phyloP scores from a whole-genome alignment of 1,284 basidiomycete species.

The Cronartium quercuum region DNA sequence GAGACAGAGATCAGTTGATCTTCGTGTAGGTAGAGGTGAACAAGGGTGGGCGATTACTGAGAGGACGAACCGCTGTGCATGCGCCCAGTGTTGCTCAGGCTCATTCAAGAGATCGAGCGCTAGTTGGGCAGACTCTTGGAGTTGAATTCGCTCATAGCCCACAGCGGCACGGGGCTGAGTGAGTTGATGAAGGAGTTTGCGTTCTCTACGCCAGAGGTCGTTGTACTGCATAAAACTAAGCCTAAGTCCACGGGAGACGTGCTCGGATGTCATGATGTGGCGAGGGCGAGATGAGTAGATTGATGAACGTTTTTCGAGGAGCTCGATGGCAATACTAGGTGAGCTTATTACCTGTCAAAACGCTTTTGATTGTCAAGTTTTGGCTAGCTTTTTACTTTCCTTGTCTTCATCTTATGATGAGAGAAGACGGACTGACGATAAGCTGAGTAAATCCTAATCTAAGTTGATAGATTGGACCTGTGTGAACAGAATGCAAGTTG shows the following conservation, averaged over 20 bases:
- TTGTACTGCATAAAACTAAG: constrained; percentile 47
- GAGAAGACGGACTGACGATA: constrained; percentile 24
- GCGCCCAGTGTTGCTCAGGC: constrained; percentile 44
- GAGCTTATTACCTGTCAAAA: constrained; percentile 41
- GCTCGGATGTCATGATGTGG: constrained; percentile 46
- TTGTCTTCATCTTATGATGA: background rate
- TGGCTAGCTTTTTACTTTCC: background rate
- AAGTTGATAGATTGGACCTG: constrained; percentile 46
- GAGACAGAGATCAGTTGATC: too few relatives aligned
- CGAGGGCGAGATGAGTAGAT: constrained; percentile 46
- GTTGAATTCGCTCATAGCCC: constrained; percentile 45
- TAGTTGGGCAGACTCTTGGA: constrained; percentile 45
- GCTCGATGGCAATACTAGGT: constrained; percentile 44
- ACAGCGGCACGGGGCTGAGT: constrained; percentile 43
- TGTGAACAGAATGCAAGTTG: too few relatives aligned
- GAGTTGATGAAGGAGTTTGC: constrained; percentile 44
- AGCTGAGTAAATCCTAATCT: constrained; percentile 43
- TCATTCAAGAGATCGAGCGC: constrained; percentile 43
- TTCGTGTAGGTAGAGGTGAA: too few relatives aligned
- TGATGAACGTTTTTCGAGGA: constrained; percentile 46
- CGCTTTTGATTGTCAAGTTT: too few relatives aligned
- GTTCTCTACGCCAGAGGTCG: constrained; percentile 44
- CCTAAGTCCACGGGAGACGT: constrained; percentile 44
- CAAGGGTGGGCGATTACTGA: too few relatives aligned
- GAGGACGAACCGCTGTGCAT: constrained; percentile 42